phyloP scores from a whole-genome alignment of 2,329 filamentous ascomycete species.

The Alternaria ethzedia region DNA sequence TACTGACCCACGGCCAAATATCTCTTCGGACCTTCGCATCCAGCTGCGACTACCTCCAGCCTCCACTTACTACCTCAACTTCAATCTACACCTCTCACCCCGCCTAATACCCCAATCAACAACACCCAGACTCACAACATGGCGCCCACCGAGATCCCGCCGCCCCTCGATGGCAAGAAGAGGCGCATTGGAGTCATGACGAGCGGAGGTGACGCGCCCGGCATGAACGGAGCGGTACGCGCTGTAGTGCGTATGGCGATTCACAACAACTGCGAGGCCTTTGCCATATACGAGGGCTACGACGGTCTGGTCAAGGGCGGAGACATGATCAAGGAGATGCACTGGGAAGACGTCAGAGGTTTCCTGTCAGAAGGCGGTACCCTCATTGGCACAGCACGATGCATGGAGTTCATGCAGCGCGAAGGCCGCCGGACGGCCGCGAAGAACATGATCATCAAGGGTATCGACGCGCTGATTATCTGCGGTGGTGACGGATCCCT shows the following conservation, averaged over 20 bases:
- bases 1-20: conserved; percentile 25
- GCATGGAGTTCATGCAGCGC: conserved; percentile 90
- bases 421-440: conserved; percentile 82
- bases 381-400: conserved; percentile 92
- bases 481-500: conserved; percentile 91
- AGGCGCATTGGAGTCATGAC: conserved; percentile 88
- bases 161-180: conserved; percentile 56
- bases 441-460: conserved; percentile 91
- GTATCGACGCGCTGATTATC: conserved; percentile 95
- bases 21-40: conserved; percentile 8
- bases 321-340: conserved; percentile 83
- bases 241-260: conserved; percentile 92
- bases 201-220: conserved; percentile 90
- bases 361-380: conserved; percentile 95
- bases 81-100: conserved; percentile 1
- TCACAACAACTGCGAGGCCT: conserved; percentile 66
- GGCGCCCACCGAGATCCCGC: conserved; percentile 40
- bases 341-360: conserved; percentile 92
- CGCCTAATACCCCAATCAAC: conserved; percentile 5
- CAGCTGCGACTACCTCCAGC: conserved; percentile 9
- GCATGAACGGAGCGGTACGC: conserved; percentile 91
- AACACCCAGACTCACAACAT: conserved; percentile 21
- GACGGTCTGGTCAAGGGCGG: conserved; percentile 91
- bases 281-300: conserved; percentile 82
- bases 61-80: conserved; percentile 8